Evolutionary conservation across 2,329 filamentous ascomycete species (phyloP), one percentile per base, ranked within the genome.

Genomic region (Colletotrichum cordylinicola): DNA sequence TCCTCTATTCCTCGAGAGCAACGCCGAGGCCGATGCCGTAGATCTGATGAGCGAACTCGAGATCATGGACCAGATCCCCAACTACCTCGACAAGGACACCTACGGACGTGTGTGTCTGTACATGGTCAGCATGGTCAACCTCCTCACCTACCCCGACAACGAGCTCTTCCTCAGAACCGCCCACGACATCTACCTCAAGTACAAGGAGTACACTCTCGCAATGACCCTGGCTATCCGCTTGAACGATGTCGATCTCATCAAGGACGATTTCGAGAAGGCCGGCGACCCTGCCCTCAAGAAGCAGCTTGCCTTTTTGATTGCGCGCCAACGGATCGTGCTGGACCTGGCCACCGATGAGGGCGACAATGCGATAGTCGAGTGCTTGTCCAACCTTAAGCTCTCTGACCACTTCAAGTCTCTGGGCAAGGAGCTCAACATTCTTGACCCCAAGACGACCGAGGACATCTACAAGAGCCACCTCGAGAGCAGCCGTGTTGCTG

Each of bases 391-490:
- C 85, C 92, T 94, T 21, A 95, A 94, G 81, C 87, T 99, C 73
- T 93, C 96, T 2, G 95, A 98, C 78, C 94, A 98, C 85, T 99
- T 98, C 90, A 98, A 98, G 86, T 92, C 94, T 7, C 89, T 99
- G 37, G 98, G 93, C 74, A 98, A 98, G 86, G 97, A 99, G 84
- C 90, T 99, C 70, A 98, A 99, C 85, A 96, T 99, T 68, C 89
- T 98, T 56, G 97, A 99, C 78, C 97, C 97, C 43, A 98, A 98
- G 88, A 95, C 95, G 58, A 98, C 96, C 0, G 97, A 99, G 83
- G 98, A 99, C 81, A 99, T 99, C 81, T 99, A 99, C 91, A 99
- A 99, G 89, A 98, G 96, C 82, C 97, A 99, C 85, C 91, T 99
- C 7, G 97, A 99, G 86, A 98, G 95, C 87, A 98, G 94, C 81